phyloP scores from a whole-genome alignment of 129 eudicot genomes.

The Artemisia annua region DNA sequence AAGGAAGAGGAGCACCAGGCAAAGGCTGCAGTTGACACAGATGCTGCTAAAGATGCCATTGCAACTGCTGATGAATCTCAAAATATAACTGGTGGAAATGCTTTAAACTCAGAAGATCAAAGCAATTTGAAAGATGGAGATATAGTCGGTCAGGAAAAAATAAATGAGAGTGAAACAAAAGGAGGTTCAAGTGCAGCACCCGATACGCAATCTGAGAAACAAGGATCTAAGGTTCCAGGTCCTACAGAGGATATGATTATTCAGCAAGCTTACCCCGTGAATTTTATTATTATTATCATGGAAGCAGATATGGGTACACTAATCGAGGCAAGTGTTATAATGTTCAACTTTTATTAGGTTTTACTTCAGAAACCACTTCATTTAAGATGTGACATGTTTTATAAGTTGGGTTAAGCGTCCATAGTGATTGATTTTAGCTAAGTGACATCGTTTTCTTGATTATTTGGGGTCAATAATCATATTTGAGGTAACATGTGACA shows the following conservation, averaged over 20 bases:
- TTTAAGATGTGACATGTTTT: too few species aligned
- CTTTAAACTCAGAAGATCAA: slow-evolving; percentile 33
- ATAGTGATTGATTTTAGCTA: too few species aligned
- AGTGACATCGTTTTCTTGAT: too few species aligned
- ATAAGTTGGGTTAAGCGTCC: too few species aligned
- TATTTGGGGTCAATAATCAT: too few species aligned
- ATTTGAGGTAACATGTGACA: too few species aligned
- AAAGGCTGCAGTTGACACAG: slow-evolving; percentile 79
- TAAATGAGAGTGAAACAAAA: slow-evolving; percentile 30
- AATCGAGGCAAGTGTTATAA: slow-evolving; percentile 59
- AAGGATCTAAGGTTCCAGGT: slow-evolving; percentile 31
- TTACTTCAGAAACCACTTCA: too few species aligned
- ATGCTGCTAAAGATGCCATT: slow-evolving; percentile 90
- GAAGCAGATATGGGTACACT: slow-evolving; percentile 95
- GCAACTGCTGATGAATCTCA: slow-evolving; percentile 80
- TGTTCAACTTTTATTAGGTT: neutral
- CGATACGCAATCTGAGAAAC: slow-evolving; percentile 37
- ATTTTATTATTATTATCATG: slow-evolving; percentile 95
- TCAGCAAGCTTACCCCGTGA: slow-evolving; percentile 81
- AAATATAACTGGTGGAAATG: slow-evolving; percentile 38
- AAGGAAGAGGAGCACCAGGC: slow-evolving; percentile 49
- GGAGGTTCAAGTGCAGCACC: slow-evolving; percentile 16
- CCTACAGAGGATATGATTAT: slow-evolving; percentile 52
- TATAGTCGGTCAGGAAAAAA: slow-evolving; percentile 30
- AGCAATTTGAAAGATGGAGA: slow-evolving; percentile 29